Conservation (phyloP, 306 rosid species). For the Fragaria vesca region DNA sequence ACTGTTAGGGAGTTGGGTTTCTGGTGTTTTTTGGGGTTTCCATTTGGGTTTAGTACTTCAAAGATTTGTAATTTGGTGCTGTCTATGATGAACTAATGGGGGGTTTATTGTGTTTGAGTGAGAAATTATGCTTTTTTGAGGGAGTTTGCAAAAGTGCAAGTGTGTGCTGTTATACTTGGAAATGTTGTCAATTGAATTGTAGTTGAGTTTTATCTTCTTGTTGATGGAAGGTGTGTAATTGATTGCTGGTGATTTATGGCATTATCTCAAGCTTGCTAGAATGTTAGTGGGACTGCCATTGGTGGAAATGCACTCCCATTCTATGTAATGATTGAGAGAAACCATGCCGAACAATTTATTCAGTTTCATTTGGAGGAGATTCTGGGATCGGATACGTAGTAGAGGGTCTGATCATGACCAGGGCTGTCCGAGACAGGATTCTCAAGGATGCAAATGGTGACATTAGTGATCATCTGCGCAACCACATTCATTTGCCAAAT, state of each 20-base stretch:
- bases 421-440: slow-evolving; percentile 81
- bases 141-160: slow-evolving; percentile 15
- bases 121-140: slow-evolving; percentile 29
- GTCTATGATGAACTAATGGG: slow-evolving; percentile 26
- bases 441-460: slow-evolving; percentile 98
- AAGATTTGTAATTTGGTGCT: slow-evolving; percentile 25
- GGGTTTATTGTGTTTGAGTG: slow-evolving; percentile 26
- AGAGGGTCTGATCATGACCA: slow-evolving; percentile 82
- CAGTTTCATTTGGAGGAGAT: slow-evolving; percentile 46
- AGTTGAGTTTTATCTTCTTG: slow-evolving; percentile 28
- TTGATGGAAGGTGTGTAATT: slow-evolving; percentile 28
- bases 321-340: slow-evolving; percentile 37
- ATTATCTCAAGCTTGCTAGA: slow-evolving; percentile 24
- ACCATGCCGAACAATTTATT: slow-evolving; percentile 41
- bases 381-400: slow-evolving; percentile 39
- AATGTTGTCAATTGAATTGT: slow-evolving; percentile 40
- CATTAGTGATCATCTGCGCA: slow-evolving; percentile 89
- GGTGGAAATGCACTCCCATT: slow-evolving; percentile 22
- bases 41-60: slow-evolving; percentile 21
- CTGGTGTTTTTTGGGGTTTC: slow-evolving; percentile 13
- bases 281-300: slow-evolving; percentile 24
- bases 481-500: slow-evolving; percentile 94
- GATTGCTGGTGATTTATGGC: slow-evolving; percentile 36
- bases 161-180: slow-evolving; percentile 15
- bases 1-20: slow-evolving; percentile 31